Conservation (phyloP, 2,329 filamentous ascomycete genomes). For the Blastomyces emzantsi region DNA sequence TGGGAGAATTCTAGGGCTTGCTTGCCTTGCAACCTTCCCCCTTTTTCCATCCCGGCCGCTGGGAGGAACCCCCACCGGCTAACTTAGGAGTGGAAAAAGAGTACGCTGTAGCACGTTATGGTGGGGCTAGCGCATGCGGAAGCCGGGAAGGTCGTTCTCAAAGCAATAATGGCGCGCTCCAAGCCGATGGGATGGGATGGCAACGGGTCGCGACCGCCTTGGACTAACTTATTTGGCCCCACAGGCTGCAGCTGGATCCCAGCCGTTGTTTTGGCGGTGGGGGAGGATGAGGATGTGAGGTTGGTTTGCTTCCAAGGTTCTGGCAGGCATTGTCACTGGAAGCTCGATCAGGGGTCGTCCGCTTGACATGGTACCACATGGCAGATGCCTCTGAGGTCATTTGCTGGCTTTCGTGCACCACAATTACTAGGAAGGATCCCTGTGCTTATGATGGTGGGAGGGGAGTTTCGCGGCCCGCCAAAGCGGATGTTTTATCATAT, state of each 20-base stretch:
- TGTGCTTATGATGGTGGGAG: background rate
- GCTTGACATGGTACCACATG: background rate
- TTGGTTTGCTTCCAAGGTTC: background rate
- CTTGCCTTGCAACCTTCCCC: background rate
- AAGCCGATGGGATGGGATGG: conserved; percentile 4
- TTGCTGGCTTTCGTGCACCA: background rate
- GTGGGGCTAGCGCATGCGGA: conserved; percentile 3
- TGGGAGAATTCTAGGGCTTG: background rate
- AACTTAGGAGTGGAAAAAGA: background rate
- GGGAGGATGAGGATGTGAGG: background rate
- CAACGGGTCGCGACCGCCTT: background rate
- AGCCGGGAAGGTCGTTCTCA: conserved; percentile 1
- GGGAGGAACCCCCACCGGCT: background rate
- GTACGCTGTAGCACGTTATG: background rate
- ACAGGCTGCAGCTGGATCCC: background rate
- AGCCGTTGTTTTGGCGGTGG: background rate
- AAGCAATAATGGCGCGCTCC: background rate
- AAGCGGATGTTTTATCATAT: background rate
- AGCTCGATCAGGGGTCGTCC: background rate
- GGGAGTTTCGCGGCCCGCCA: background rate
- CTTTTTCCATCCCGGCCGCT: background rate
- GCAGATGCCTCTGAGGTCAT: background rate
- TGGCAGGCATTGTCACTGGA: background rate
- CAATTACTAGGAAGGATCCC: background rate
- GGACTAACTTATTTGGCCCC: background rate